Evolutionary conservation across 805 yeast genomes (phyloP).

Genomic region (Metschnikowia continentalis): DNA sequence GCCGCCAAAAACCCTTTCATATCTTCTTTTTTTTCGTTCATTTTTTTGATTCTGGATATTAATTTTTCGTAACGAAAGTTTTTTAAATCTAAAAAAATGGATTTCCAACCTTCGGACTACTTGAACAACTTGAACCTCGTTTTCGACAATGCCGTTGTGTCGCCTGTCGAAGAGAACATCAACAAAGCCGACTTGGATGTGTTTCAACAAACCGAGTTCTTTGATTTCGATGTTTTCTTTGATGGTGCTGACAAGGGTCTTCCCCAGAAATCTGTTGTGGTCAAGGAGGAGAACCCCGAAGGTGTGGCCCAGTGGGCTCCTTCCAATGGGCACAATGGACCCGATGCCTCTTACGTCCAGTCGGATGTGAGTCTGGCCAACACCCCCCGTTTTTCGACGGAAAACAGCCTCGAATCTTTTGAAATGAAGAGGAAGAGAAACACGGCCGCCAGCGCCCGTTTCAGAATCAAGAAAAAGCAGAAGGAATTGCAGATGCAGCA

Average conservation of each 20-base stretch:
- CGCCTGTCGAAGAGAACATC: slow-evolving; percentile 18
- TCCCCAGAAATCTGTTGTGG: slow-evolving; percentile 1
- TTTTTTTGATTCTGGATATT: slow-evolving; percentile 6
- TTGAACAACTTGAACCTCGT: slow-evolving; percentile 38
- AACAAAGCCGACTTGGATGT: slow-evolving; percentile 33
- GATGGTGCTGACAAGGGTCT: slow-evolving; percentile 14
- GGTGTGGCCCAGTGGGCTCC: background rate
- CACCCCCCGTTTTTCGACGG: background rate
- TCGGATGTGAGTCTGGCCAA: background rate
- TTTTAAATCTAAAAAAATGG: slow-evolving; percentile 24
- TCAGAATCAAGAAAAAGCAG: slow-evolving; percentile 85
- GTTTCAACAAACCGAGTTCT: slow-evolving; percentile 37
- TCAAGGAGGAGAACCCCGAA: slow-evolving; percentile 6
- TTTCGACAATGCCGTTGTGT: slow-evolving; percentile 23
- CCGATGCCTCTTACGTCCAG: background rate
- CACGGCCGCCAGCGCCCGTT: slow-evolving; percentile 93
- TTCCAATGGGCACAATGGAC: background rate
- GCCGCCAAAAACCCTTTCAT: background rate
- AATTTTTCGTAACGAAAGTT: slow-evolving; percentile 2
- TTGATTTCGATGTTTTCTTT: slow-evolving; percentile 34
- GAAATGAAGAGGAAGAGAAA: slow-evolving; percentile 79
- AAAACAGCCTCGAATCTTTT: slow-evolving; percentile 1
- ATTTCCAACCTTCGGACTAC: slow-evolving; percentile 40
- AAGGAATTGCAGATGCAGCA: slow-evolving; percentile 90
- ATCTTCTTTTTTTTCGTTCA: slow-evolving; percentile 5